phyloP scores from a whole-genome alignment of 352 stramenopile genomes.

The Globisporangium middletonii region DNA sequence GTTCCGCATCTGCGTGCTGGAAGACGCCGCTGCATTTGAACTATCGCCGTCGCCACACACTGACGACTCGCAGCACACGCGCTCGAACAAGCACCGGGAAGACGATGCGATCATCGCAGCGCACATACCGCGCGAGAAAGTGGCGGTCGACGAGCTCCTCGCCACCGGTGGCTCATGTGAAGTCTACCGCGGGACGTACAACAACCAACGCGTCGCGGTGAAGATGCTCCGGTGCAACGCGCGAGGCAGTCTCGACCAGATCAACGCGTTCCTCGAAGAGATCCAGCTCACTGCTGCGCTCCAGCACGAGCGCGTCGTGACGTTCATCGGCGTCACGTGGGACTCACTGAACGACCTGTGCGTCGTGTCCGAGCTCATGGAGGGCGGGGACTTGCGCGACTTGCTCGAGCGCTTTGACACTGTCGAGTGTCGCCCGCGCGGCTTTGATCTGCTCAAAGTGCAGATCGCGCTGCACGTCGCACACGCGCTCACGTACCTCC shows the following conservation, averaged over 20 bases:
- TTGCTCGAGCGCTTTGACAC: slow-evolving; percentile 25
- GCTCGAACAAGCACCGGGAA: slow-evolving; percentile 18
- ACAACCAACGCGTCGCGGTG: slow-evolving; percentile 32
- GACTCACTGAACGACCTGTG: slow-evolving; percentile 38
- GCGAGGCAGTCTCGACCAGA: slow-evolving; percentile 21
- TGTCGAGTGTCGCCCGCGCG: slow-evolving; percentile 18
- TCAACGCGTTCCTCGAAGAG: slow-evolving; percentile 37
- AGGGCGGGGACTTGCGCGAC: slow-evolving; percentile 32
- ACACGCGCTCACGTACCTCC: slow-evolving; percentile 33
- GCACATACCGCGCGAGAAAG: slow-evolving; percentile 29
- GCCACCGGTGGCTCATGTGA: slow-evolving; percentile 38
- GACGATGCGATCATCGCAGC: slow-evolving; percentile 30
- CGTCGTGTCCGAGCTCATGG: slow-evolving; percentile 35
- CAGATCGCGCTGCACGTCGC: slow-evolving; percentile 25
- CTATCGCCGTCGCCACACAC: slow-evolving; percentile 8
- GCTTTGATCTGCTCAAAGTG: slow-evolving; percentile 33
- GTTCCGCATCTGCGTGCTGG: too few relatives aligned
- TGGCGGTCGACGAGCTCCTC: slow-evolving; percentile 16
- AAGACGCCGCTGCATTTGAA: neutral
- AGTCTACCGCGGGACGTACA: slow-evolving; percentile 36
- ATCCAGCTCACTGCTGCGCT: slow-evolving; percentile 39
- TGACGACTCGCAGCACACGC: too few relatives aligned
- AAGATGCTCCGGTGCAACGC: slow-evolving; percentile 33
- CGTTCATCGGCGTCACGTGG: slow-evolving; percentile 44
- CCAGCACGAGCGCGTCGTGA: slow-evolving; percentile 34